A percentile compares a stretch with the other conserved stretches of the same genome.
Conservation (phyloP, 768 basidiomycete genomes). For the Pisolithus tinctorius region DNA sequence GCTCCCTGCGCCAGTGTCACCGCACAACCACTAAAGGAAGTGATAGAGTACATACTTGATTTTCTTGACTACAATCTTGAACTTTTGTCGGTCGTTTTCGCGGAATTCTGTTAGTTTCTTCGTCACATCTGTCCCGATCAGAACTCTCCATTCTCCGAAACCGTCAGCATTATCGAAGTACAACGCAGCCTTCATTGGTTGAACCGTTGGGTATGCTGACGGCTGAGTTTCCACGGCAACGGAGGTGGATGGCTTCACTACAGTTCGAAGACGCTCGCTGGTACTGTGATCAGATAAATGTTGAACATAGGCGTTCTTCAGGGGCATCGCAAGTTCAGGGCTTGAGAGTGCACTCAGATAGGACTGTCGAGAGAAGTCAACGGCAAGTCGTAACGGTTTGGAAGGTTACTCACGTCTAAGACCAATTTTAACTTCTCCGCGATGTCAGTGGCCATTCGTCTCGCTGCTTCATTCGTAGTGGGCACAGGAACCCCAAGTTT, state of each 20-base stretch:
- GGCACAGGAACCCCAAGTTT: constrained; percentile 25
- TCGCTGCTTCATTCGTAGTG: constrained; percentile 12
- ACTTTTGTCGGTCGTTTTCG: constrained; percentile 38
- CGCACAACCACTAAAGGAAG: neutral
- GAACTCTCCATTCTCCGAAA: constrained; percentile 60
- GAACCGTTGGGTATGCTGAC: constrained; percentile 39
- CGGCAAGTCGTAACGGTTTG: neutral
- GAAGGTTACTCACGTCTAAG: constrained; percentile 20
- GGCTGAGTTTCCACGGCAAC: constrained; percentile 8
- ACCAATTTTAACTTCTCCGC: constrained; percentile 17
- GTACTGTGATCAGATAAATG: neutral
- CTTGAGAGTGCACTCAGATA: constrained; percentile 18
- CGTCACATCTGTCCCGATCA: constrained; percentile 48
- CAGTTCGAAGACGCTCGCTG: neutral
- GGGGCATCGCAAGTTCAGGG: constrained; percentile 6
- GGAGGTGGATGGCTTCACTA: neutral
- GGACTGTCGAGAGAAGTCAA: constrained; percentile 9
- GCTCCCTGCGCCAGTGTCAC: constrained; percentile 38
- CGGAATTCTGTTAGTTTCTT: constrained; percentile 42
- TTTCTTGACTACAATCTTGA: constrained; percentile 56
- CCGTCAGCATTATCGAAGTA: constrained; percentile 53
- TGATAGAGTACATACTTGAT: constrained; percentile 41
- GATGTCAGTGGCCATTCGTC: constrained; percentile 10
- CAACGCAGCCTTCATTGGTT: constrained; percentile 53
- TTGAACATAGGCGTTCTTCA: constrained; percentile 7